Base-by-base conservation (phyloP, 352 stramenopile species). In the Blastocystis sp. region DNA sequence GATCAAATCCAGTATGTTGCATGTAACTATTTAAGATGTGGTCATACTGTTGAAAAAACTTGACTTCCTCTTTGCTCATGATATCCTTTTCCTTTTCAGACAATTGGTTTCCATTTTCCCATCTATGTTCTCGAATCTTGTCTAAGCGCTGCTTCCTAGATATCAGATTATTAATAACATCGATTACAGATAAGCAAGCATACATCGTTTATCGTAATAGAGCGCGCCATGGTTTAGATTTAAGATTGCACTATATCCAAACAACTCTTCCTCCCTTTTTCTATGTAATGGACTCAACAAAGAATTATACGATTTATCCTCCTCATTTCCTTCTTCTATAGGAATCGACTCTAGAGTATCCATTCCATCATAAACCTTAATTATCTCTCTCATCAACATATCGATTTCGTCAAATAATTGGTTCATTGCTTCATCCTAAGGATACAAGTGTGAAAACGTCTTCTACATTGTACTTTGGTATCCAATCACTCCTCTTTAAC, bases 341-440 rank as follows among this genome's bases (percentile, higher is more conserved):
- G 55, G 30, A 39, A 62, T 24, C 5, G 45, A 63, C 16, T 41
- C 50, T n/a, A 66, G 34, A 11, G 43, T 65, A 43, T 81, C 24
- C 70, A 81, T 81, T 34, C 50, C 50, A 37, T 65, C 70, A 9
- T 81, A 81, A 18, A 81, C 65, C 13, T 62, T 20, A 30, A 81
- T 24, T 26, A 81, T 81, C 45, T 39, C 20, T 30, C 55, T 24
- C 70, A 81, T 81, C 6, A 43, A 34, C 20, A 47, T 20, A 65
- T 81, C 70, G 8, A 81, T 81, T 20, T 81, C 70, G n/a, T 81
- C 70, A 63, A 81, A 65, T 47, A 81, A 41, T 18, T n/a, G 24
- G 20, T 63, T 81, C 37, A 81, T 81, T 63, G 37, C 70, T 26
- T 81, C 70, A 62, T 81, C 70, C 70, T 81, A 24, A 18, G 16